These are phyloP conservation scores for Amylostereum chailletii DNA, from an alignment of 1,284 basidiomycete species.

Conservation along the genomic window DNA sequence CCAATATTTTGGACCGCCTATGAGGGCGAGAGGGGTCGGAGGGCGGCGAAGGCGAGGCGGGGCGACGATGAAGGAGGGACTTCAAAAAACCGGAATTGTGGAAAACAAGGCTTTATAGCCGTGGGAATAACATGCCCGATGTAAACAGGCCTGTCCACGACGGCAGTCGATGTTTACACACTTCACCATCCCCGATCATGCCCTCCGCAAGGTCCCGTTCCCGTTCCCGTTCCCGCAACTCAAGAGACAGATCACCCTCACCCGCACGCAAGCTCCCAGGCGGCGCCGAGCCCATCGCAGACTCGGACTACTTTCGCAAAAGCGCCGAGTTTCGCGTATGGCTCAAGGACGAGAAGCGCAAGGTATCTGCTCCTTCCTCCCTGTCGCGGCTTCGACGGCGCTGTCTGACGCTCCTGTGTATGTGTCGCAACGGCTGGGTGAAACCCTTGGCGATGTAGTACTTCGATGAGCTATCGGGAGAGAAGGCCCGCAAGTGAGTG, in stretches of 20 bases:
- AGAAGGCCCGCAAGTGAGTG: constrained; percentile 61
- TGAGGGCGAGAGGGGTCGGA: no score
- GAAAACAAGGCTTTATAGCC: no score
- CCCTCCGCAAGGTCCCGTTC: constrained; percentile 5
- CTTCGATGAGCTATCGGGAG: constrained; percentile 68
- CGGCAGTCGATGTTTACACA: no score
- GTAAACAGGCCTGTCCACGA: no score
- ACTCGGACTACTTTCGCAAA: constrained; percentile 72
- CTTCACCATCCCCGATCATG: neutral
- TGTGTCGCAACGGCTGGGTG: neutral
- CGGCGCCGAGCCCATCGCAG: constrained; percentile 48
- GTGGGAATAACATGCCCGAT: no score
- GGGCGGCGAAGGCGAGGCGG: no score
- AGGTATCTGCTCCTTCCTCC: constrained; percentile 34
- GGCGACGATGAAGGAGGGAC: no score
- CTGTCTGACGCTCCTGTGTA: neutral
- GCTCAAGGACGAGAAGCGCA: constrained; percentile 71
- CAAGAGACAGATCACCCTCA: constrained; percentile 30
- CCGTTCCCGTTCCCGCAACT: constrained; percentile 16
- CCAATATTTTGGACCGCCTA: no score
- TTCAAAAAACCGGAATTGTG: no score
- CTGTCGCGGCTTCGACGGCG: neutral
- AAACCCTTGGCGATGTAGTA: constrained; percentile 35
- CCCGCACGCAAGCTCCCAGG: constrained; percentile 43
- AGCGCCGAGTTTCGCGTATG: constrained; percentile 69